Evolutionary conservation across 805 yeast genomes (phyloP).

Genomic region (Nakazawaea populi): DNA sequence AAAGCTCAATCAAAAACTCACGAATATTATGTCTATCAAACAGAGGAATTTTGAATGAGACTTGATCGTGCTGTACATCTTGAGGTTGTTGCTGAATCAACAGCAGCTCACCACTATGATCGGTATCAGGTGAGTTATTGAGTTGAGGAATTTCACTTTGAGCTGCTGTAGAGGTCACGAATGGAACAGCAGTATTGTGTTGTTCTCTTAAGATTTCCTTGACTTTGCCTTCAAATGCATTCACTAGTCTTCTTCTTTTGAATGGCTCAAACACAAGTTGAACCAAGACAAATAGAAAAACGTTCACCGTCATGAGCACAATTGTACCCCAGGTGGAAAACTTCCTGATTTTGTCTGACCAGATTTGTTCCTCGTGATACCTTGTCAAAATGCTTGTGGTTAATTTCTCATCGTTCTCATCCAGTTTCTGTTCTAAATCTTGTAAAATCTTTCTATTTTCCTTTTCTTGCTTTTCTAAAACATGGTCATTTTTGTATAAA

Average conservation of each 20-base stretch:
- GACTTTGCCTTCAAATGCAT: conserved; percentile 79
- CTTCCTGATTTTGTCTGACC: conserved; percentile 94
- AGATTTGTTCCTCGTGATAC: conserved; percentile 94
- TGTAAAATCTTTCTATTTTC: conserved; percentile 42
- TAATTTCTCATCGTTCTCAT: conserved; percentile 60
- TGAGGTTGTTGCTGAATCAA: background rate
- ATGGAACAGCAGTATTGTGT: background rate
- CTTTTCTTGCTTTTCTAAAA: conserved; percentile 55
- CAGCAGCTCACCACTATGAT: too few relatives aligned
- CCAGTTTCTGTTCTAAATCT: conserved; percentile 55
- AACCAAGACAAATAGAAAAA: conserved; percentile 69
- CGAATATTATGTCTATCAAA: background rate
- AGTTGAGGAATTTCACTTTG: background rate
- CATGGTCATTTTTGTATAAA: conserved; percentile 76
- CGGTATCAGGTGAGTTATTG: background rate
- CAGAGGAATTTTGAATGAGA: background rate
- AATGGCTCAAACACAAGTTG: conserved; percentile 92
- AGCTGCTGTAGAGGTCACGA: background rate
- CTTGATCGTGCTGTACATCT: background rate
- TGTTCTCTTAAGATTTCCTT: conserved; percentile 39
- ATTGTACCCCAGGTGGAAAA: conserved; percentile 98
- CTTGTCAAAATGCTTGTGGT: conserved; percentile 77
- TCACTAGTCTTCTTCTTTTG: conserved; percentile 78
- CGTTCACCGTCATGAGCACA: conserved; percentile 80
- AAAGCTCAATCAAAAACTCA: background rate